Evolutionary conservation across 225 moss, liverwort and hornwort species (phyloP).

Genomic region (Takakia lepidozioides): DNA sequence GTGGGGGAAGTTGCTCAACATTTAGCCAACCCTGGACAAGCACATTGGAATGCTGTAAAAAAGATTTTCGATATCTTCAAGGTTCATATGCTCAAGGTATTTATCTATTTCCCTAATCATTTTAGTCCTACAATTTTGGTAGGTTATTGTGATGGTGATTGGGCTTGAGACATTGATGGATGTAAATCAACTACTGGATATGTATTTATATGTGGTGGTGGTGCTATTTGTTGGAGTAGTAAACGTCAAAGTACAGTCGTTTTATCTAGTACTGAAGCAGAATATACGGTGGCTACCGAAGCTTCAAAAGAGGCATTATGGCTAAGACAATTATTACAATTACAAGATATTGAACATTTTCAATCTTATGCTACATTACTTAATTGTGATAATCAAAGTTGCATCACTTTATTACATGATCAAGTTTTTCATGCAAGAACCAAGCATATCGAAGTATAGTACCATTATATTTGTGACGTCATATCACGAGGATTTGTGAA

Average conservation of each 20-base stretch:
- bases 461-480: neutral
- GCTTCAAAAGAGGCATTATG: neutral
- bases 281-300: neutral
- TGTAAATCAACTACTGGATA: neutral
- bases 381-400: conserved; percentile 1
- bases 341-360: neutral
- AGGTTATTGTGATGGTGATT: neutral
- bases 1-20: too few relatives aligned
- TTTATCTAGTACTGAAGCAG: neutral
- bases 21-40: too few relatives aligned
- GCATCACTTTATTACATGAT: neutral
- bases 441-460: neutral
- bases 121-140: too few relatives aligned
- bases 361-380: neutral
- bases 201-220: neutral
- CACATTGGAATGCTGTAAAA: too few relatives aligned
- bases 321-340: neutral
- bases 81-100: too few relatives aligned
- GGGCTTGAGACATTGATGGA: neutral
- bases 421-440: conserved; percentile 3
- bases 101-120: too few relatives aligned
- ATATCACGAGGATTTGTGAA: neutral
- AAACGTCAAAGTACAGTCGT: neutral
- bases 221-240: neutral
- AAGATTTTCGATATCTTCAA: too few relatives aligned